These are phyloP conservation scores for slime mould (Dictyostelium discoideum) DNA, from an alignment of 78 protist species.

Conservation along the genomic window DNA sequence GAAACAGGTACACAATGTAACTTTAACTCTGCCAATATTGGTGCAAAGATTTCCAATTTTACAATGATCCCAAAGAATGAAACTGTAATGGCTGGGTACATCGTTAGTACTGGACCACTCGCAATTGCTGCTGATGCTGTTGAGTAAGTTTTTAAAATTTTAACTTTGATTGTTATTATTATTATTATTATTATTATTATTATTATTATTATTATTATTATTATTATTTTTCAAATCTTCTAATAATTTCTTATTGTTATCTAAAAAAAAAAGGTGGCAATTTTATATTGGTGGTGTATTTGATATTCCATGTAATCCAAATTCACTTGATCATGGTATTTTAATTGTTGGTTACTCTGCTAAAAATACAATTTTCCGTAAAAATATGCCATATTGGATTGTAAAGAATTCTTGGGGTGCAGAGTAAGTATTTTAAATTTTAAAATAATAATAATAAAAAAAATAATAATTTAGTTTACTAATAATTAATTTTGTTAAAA, in stretches of 20 bases:
- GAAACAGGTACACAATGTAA: background rate
- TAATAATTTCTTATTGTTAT: too few relatives aligned
- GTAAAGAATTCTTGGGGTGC: constrained; percentile 92
- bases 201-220: too few relatives aligned
- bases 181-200: too few relatives aligned
- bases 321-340: constrained; percentile 90
- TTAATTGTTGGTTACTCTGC: constrained; percentile 88
- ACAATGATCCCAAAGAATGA: constrained; percentile 62
- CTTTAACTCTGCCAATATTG: background rate
- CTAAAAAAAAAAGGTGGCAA: constrained; percentile 72
- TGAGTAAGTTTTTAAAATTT: background rate
- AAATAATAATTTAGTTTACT: too few relatives aligned
- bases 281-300: constrained; percentile 88
- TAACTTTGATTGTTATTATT: too few relatives aligned
- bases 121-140: constrained; percentile 93
- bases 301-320: constrained; percentile 72
- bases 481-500: too few relatives aligned
- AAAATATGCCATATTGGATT: constrained; percentile 73
- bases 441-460: too few relatives aligned
- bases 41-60: constrained; percentile 55
- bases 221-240: too few relatives aligned
- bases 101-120: constrained; percentile 74
- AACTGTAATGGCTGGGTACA: background rate
- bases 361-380: background rate
- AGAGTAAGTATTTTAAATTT: constrained; percentile 26